Percentiles rank a stretch among this genome's conserved stretches.
Evolutionary conservation across 1,284 basidiomycete species (phyloP).

Genomic region (Leccinum fallax): DNA sequence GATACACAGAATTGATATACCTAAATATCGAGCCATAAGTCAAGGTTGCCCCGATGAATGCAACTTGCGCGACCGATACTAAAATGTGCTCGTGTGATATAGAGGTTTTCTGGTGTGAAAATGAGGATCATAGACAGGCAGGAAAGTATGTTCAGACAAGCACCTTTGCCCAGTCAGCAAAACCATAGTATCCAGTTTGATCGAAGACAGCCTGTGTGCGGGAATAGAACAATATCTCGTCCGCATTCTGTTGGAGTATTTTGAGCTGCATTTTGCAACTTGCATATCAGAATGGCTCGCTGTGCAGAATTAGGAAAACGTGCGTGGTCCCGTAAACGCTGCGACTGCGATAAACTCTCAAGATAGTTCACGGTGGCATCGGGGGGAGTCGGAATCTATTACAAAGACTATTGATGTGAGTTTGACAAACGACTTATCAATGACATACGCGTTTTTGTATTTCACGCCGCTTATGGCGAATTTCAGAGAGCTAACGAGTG

Average conservation of each 20-base stretch:
- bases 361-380: too few species aligned
- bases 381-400: too few species aligned
- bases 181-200: constrained; percentile 5
- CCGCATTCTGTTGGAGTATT: not conserved
- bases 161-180: constrained; percentile 8
- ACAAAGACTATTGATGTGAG: too few species aligned
- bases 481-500: too few species aligned
- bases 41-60: constrained; percentile 7
- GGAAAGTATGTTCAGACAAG: not conserved
- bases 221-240: not conserved
- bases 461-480: too few species aligned
- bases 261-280: not conserved
- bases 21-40: constrained; percentile 11
- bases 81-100: constrained; percentile 1
- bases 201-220: not conserved
- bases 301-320: not conserved
- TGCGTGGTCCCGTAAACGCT: too few species aligned
- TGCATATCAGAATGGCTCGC: not conserved
- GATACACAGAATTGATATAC: not conserved
- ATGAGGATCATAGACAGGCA: not conserved
- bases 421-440: too few species aligned
- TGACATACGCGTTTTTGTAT: too few species aligned
- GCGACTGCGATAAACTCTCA: too few species aligned
- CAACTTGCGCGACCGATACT: constrained; percentile 4
- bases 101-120: constrained; percentile 5